These are phyloP conservation scores for Effrenium voratum DNA, from an alignment of 73 alveolate species.

Conservation along the genomic window DNA sequence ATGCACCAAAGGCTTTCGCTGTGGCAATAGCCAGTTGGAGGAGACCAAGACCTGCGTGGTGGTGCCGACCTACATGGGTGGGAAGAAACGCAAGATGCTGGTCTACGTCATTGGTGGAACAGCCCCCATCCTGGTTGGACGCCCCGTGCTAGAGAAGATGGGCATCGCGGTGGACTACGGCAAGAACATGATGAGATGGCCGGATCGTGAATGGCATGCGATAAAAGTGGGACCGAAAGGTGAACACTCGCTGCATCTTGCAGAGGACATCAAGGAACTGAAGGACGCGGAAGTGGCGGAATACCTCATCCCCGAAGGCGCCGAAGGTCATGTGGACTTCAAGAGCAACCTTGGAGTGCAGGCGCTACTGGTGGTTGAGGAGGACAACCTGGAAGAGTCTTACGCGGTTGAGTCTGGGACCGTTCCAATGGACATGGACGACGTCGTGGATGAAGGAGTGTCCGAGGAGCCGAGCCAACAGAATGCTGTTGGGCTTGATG, in stretches of 20 bases:
- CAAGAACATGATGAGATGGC: not conserved
- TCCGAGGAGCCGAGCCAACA: not conserved
- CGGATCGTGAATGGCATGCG: not conserved
- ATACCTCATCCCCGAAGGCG: not conserved
- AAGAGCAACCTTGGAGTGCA: not conserved
- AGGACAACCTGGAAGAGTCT: not conserved
- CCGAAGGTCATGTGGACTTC: not conserved
- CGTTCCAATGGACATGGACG: too few relatives aligned
- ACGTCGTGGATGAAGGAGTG: not conserved
- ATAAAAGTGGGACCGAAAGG: not conserved
- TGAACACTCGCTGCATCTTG: not conserved
- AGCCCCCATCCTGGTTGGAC: not conserved
- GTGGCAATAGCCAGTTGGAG: not conserved
- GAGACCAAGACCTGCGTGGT: not conserved
- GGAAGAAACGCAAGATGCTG: not conserved
- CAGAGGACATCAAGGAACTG: not conserved
- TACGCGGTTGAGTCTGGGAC: not conserved
- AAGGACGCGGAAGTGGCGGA: not conserved
- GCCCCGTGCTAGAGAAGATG: not conserved
- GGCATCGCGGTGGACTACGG: not conserved
- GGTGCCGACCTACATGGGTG: not conserved
- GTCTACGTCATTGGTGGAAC: not conserved
- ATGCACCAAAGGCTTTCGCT: not conserved
- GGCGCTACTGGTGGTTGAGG: not conserved
- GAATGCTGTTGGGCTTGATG: not conserved